These are phyloP conservation scores for Irpex lacteus DNA, from an alignment of 1,284 basidiomycete species.

Conservation along the genomic window DNA sequence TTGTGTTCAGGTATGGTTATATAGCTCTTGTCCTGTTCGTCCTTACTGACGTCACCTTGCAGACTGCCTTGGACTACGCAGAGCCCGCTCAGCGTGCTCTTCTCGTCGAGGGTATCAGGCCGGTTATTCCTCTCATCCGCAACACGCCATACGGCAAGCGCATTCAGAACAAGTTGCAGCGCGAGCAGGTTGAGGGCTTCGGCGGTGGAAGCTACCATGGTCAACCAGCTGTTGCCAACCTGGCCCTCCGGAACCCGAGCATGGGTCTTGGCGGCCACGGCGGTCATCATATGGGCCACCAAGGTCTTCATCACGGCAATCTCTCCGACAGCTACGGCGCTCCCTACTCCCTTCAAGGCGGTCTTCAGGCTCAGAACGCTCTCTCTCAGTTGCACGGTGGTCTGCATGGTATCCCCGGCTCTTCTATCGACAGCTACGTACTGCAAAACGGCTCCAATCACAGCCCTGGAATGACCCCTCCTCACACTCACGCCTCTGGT, in stretches of 20 bases:
- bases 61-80: slow-evolving; percentile 96
- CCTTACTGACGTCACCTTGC: slow-evolving; percentile 7
- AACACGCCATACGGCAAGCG: slow-evolving; percentile 98
- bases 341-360: slow-evolving; percentile 53
- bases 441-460: slow-evolving; percentile 68
- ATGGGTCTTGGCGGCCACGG: slow-evolving; percentile 40
- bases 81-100: slow-evolving; percentile 83
- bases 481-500: slow-evolving; percentile 46
- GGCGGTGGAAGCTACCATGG: slow-evolving; percentile 50
- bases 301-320: slow-evolving; percentile 37
- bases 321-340: slow-evolving; percentile 58
- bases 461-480: slow-evolving; percentile 54
- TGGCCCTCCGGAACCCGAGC: slow-evolving; percentile 54
- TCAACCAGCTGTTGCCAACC: slow-evolving; percentile 60
- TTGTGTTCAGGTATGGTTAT: slow-evolving; percentile 73
- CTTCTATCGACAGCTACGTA: slow-evolving; percentile 75
- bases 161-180: slow-evolving; percentile 95
- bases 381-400: slow-evolving; percentile 35
- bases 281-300: slow-evolving; percentile 50
- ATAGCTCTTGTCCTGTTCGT: not conserved
- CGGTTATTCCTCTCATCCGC: slow-evolving; percentile 93
- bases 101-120: slow-evolving; percentile 93
- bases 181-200: slow-evolving; percentile 74
- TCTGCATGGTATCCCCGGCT: slow-evolving; percentile 60
- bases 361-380: slow-evolving; percentile 47